Evolutionary conservation across 1,284 basidiomycete genomes (phyloP).

Genomic region (Kalmanozyma brasiliensis): DNA sequence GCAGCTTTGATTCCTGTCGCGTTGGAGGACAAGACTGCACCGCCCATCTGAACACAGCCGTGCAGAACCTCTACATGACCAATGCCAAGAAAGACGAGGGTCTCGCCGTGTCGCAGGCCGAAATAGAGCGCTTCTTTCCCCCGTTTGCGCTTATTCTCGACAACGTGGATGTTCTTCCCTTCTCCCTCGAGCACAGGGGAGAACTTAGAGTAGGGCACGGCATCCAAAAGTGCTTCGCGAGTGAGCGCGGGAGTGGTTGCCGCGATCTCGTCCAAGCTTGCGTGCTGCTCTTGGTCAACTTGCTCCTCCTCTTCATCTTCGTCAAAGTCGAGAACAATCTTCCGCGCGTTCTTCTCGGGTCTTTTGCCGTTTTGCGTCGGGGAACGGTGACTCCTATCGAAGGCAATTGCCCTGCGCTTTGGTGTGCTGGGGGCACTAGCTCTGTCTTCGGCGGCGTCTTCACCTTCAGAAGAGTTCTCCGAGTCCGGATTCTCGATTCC

Average conservation of each 20-base stretch:
- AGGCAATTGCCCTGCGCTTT: not conserved
- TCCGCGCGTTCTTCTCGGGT: not conserved
- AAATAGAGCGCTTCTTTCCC: slow-evolving; percentile 28
- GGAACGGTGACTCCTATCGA: not conserved
- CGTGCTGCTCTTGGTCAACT: not conserved
- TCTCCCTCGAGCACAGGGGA: slow-evolving; percentile 10
- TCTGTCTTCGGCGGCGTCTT: slow-evolving; percentile 2
- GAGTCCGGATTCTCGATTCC: not conserved
- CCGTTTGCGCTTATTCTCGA: slow-evolving; percentile 32
- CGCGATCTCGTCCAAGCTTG: not conserved
- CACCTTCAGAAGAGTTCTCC: slow-evolving; percentile 26
- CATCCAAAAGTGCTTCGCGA: slow-evolving; percentile 23
- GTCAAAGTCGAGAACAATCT: slow-evolving; percentile 2
- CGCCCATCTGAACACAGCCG: slow-evolving; percentile 37
- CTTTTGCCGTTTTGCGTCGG: slow-evolving; percentile 11
- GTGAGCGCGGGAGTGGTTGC: not conserved
- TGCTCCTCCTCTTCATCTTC: not conserved
- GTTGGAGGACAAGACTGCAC: slow-evolving; percentile 22
- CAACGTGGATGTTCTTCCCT: slow-evolving; percentile 6
- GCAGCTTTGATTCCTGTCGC: slow-evolving; percentile 16
- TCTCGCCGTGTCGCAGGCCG: slow-evolving; percentile 25
- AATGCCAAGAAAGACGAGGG: slow-evolving; percentile 36
- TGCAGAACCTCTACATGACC: slow-evolving; percentile 26
- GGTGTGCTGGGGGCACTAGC: not conserved
- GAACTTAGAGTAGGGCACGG: slow-evolving; percentile 39